Evolutionary conservation across 495 filamentous ascomycete genomes (phyloP), one percentile per base, ranked within the genome.

Genomic region (Daldinia loculata): DNA sequence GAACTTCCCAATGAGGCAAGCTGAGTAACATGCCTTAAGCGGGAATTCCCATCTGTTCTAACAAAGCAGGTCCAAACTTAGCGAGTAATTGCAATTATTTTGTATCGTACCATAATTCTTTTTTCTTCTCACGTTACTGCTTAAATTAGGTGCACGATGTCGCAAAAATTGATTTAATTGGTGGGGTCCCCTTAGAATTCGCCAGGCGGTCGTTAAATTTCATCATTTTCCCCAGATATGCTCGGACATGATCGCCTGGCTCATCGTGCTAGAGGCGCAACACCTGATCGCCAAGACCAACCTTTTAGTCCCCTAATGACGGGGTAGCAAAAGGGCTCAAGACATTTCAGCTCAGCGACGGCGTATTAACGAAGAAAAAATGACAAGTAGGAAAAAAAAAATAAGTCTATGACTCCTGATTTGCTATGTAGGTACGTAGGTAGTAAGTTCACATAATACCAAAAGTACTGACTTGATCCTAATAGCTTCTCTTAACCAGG

Each of bases 211-310:
- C 32, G 24, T n/a, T 50, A 53, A 72, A 68, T 66, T 60, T 60
- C 65, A 66, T 45, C 62, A 61, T 73, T 22, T 66, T 69, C 62
- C 70, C 70, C 70, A 63, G 66, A 73, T 73, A 69, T 73, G 66
- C 67, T 67, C 58, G 66, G 67, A 70, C 48, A 58, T 57, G 62
- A 74, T 70, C 71, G 60, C 64, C 67, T 65, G 59, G 45, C 63
- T 56, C 61, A 69, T 64, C 62, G 61, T 29, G 34, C 56, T 56
- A 17, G 56, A 68, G 45, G 58, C 58, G 58, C 58, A 73, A 63
- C 67, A 74, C 36, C 63, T 74, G 67, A 70, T 67, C 67, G 71
- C 71, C 67, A 70, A 74, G 71, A 11, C 56, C 7, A 41, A 27
- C 38, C 9, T 56, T 29, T 70, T 38, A 61, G 36, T 56, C 61